Percentiles rank a stretch among this genome's conserved stretches.
phyloP scores from a whole-genome alignment of 495 filamentous ascomycete genomes.

The Amniculicola lignicola region DNA sequence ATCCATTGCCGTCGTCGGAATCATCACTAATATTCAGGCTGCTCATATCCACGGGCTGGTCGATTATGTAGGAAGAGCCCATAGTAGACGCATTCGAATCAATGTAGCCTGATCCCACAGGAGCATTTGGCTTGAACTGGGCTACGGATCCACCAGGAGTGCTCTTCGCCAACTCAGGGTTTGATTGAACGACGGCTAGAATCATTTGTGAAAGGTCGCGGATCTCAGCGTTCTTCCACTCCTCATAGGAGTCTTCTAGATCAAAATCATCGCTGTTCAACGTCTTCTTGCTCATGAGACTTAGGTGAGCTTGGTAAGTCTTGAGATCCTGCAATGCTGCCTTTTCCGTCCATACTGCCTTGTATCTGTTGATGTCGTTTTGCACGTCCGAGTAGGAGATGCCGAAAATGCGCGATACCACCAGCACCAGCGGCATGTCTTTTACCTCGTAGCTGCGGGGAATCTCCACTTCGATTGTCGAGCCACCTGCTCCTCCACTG shows the following conservation, averaged over 20 bases:
- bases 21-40: slow-evolving; percentile 63
- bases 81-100: slow-evolving; percentile 52
- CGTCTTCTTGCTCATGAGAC: slow-evolving; percentile 72
- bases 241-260: slow-evolving; percentile 80
- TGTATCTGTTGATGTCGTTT: slow-evolving; percentile 77
- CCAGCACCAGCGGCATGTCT: slow-evolving; percentile 92
- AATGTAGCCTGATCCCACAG: slow-evolving; percentile 53
- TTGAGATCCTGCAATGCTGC: slow-evolving; percentile 89
- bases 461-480: slow-evolving; percentile 70
- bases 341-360: slow-evolving; percentile 81
- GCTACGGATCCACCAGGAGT: slow-evolving; percentile 51
- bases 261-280: slow-evolving; percentile 85
- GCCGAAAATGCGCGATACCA: slow-evolving; percentile 80
- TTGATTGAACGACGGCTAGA: slow-evolving; percentile 78
- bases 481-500: slow-evolving; percentile 56
- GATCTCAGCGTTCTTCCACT: slow-evolving; percentile 82
- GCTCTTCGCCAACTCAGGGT: slow-evolving; percentile 78
- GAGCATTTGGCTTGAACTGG: slow-evolving; percentile 49
- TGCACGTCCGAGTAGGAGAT: slow-evolving; percentile 73
- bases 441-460: slow-evolving; percentile 87
- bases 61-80: slow-evolving; percentile 62
- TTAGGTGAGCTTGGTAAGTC: slow-evolving; percentile 83
- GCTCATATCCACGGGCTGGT: slow-evolving; percentile 75
- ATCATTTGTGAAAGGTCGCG: slow-evolving; percentile 89
- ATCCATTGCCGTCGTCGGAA: slow-evolving; percentile 56